A percentile compares a stretch with the other conserved stretches of the same genome.
phyloP scores from a whole-genome alignment of 768 basidiomycete species.

The Termitomyces sp. region DNA sequence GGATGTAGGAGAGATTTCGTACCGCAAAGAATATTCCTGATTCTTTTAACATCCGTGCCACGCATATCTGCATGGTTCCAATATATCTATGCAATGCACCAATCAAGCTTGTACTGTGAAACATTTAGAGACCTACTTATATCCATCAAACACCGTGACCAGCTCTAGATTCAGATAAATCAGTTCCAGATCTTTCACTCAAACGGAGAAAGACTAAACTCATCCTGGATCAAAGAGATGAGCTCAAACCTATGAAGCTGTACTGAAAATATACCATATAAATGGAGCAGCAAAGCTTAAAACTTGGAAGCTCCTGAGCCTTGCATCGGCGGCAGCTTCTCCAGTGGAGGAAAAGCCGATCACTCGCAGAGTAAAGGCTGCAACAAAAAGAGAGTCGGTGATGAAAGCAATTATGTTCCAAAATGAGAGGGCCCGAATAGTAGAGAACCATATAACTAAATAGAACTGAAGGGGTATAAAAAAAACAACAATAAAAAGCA shows the following conservation, averaged over 20 bases:
- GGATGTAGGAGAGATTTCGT: background rate
- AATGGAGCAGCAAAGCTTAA: conserved; percentile 85
- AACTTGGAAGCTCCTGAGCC: conserved; percentile 78
- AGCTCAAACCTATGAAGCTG: background rate
- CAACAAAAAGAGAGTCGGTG: conserved; percentile 66
- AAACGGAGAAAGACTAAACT: conserved; percentile 43
- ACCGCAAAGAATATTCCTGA: conserved; percentile 91
- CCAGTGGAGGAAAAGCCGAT: conserved; percentile 39
- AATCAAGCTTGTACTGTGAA: background rate
- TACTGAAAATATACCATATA: conserved; percentile 57
- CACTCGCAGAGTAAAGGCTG: conserved; percentile 73
- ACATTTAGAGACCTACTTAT: conserved; percentile 46
- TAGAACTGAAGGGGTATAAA: conserved; percentile 41
- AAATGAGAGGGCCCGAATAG: conserved; percentile 77
- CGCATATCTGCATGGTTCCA: conserved; percentile 91
- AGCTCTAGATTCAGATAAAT: conserved; percentile 42
- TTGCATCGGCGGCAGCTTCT: conserved; percentile 30
- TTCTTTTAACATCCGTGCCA: conserved; percentile 89
- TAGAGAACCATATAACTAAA: conserved; percentile 67
- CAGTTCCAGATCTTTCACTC: background rate
- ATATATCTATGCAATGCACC: conserved; percentile 48
- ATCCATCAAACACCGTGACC: conserved; percentile 76
- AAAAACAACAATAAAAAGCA: background rate
- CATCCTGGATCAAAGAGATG: conserved; percentile 49
- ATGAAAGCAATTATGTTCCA: conserved; percentile 68